Percentiles rank a stretch among this genome's conserved stretches.
Conservation (phyloP, 2,329 filamentous ascomycete species). For the Pseudogymnoascus sp. region DNA sequence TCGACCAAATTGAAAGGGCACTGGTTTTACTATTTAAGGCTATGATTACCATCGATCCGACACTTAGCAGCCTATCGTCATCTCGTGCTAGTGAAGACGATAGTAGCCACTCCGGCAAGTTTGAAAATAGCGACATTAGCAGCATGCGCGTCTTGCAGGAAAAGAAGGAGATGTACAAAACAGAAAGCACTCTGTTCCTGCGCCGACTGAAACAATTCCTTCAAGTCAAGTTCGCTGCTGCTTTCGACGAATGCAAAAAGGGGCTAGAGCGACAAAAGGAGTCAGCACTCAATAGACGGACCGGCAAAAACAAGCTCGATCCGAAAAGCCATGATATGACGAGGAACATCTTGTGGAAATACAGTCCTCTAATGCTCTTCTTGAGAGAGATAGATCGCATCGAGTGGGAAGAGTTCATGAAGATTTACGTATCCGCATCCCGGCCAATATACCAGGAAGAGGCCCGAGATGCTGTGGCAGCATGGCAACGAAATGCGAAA, state of each 20-base stretch:
- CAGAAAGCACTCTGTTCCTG: constrained; percentile 71
- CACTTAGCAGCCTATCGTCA: constrained; percentile 46
- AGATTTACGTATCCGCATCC: constrained; percentile 72
- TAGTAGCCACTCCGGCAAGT: constrained; percentile 27
- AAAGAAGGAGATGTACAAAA: constrained; percentile 83
- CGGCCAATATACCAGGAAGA: constrained; percentile 74
- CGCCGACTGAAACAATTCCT: constrained; percentile 76
- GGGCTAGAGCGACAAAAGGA: constrained; percentile 46
- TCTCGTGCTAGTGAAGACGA: constrained; percentile 37
- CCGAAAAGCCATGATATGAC: constrained; percentile 63
- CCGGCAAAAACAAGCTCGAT: constrained; percentile 59
- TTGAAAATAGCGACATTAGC: constrained; percentile 49
- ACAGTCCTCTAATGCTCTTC: constrained; percentile 82
- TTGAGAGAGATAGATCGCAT: constrained; percentile 74
- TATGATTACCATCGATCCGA: constrained; percentile 87
- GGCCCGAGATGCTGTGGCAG: constrained; percentile 68
- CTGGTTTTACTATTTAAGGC: constrained; percentile 83
- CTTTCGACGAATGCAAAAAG: constrained; percentile 63
- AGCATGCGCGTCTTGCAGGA: constrained; percentile 92
- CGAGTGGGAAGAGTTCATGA: constrained; percentile 75
- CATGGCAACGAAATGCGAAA: constrained; percentile 74
- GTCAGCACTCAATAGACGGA: constrained; percentile 44
- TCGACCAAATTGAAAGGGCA: constrained; percentile 71
- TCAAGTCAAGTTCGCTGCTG: constrained; percentile 70
- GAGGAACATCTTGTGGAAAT: constrained; percentile 74